Evolutionary conservation across 768 basidiomycete genomes (phyloP), one percentile per base, ranked within the genome.

Genomic region (Leccinellum albellum): DNA sequence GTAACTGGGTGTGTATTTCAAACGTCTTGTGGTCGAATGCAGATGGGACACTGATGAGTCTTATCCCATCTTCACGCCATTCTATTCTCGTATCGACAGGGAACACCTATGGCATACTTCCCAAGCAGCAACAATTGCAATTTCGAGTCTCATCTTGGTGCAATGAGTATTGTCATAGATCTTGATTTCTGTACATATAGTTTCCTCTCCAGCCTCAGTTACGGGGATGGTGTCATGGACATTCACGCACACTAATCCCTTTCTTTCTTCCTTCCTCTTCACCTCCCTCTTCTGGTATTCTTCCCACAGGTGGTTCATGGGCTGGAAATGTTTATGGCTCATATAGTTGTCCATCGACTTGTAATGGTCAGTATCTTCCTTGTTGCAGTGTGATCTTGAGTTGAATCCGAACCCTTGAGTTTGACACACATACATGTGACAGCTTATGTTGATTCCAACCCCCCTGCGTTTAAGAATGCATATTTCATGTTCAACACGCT

Each of bases 151-250:
- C 73, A 83, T 56, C 84, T 89, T 61, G 72, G 77, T 12, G 58
- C 75, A 1, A 79, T 88, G 64, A 84, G 82, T 57, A 88, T 88
- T 55, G 74, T 88, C 57, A 84, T 90, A 62, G 83, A 89, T 61
- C 63, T 69, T 6, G 65, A 66, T 44, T 71, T 69, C 48, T 71
- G 68, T 69, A 31, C 2, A 67, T 57, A 23, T 13, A 23, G 7
- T 21, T 46, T 45, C 23, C 23, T 45, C 26, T 6, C 12, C 9
- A 2, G 12, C n/a, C n/a, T n/a, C 2, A 6, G 9, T 46, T 17
- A 17, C 23, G 8, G 7, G 20, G 17, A n/a, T 10, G 31, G 2
- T 45, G 13, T 0, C 4, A 45, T 15, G 21, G 9, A n/a, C 6
- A 3, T 12, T 51, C 6, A 42, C n/a, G n/a, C n/a, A n/a, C n/a